phyloP scores from a whole-genome alignment of 768 basidiomycete genomes.

The Mycena haematopus region DNA sequence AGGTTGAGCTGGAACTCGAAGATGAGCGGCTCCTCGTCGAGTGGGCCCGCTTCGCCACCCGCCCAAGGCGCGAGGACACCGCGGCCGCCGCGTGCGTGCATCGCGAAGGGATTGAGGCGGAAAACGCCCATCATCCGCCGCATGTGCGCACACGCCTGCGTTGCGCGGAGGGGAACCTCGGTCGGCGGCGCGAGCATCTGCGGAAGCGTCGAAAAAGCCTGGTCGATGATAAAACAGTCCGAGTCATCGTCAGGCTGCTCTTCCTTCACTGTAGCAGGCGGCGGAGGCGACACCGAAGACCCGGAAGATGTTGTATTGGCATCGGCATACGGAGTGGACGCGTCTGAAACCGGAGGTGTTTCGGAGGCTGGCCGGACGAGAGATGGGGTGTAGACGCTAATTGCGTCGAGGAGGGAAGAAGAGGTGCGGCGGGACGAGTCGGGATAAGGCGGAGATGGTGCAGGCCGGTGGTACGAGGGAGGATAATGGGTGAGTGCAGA shows the following conservation, averaged over 20 bases:
- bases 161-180: conserved; percentile 78
- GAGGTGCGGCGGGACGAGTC: not conserved
- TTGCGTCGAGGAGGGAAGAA: conserved; percentile 21
- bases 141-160: conserved; percentile 74
- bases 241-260: conserved; percentile 49
- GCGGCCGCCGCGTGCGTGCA: conserved; percentile 57
- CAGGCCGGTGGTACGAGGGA: conserved; percentile 1
- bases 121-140: conserved; percentile 80
- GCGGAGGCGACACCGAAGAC: conserved; percentile 11
- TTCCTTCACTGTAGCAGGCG: conserved; percentile 29
- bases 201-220: conserved; percentile 41
- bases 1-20: conserved; percentile 70
- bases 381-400: conserved; percentile 17
- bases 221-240: conserved; percentile 54
- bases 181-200: conserved; percentile 60
- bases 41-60: conserved; percentile 60
- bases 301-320: conserved; percentile 5
- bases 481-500: conserved; percentile 19
- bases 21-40: conserved; percentile 64
- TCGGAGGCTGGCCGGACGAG: conserved; percentile 18
- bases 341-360: conserved; percentile 10
- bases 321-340: conserved; percentile 15
- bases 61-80: conserved; percentile 46
- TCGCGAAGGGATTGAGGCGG: conserved; percentile 77
- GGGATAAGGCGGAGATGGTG: conserved; percentile 10